phyloP scores from a whole-genome alignment of 352 stramenopile species.

The Phytophthora cactorum region DNA sequence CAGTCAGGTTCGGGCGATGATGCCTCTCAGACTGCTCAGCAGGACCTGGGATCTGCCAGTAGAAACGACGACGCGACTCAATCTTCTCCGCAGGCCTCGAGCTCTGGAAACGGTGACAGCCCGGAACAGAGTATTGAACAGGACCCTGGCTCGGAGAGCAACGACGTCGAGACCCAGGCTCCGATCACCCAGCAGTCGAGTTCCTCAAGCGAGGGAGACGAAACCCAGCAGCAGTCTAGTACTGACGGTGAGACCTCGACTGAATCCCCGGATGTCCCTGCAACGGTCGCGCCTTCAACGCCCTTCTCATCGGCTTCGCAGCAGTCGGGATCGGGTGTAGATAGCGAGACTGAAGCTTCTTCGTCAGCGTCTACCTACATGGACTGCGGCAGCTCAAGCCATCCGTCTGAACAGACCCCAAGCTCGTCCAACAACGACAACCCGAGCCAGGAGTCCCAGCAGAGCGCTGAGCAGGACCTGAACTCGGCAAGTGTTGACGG shows the following conservation, averaged over 20 bases:
- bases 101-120: conserved; percentile 9
- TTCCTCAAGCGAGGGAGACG: conserved; percentile 12
- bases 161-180: conserved; percentile 5
- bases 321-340: conserved; percentile 1
- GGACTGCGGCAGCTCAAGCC: conserved; percentile 2
- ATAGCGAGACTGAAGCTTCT: conserved; percentile 1
- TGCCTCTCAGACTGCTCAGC: conserved; percentile 10
- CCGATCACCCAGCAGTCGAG: conserved; percentile 13
- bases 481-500: conserved; percentile 1
- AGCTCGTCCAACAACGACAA: conserved; percentile 2
- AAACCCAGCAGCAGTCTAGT: conserved; percentile 20
- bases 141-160: conserved; percentile 2
- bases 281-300: conserved; percentile 12
- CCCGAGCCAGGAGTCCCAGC: conserved; percentile 3
- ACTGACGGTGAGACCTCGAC: conserved; percentile 16
- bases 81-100: background rate
- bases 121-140: conserved; percentile 11
- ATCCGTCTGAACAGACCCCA: background rate
- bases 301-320: conserved; percentile 3
- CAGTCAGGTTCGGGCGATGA: conserved; percentile 10
- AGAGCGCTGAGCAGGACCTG: background rate
- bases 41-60: conserved; percentile 1
- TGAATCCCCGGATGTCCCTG: conserved; percentile 9
- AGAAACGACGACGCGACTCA: background rate
- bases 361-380: conserved; percentile 4